Percentiles rank a stretch among this genome's conserved stretches.
phyloP scores from a whole-genome alignment of 2,329 filamentous ascomycete species.

The Laburnicola sp. region DNA sequence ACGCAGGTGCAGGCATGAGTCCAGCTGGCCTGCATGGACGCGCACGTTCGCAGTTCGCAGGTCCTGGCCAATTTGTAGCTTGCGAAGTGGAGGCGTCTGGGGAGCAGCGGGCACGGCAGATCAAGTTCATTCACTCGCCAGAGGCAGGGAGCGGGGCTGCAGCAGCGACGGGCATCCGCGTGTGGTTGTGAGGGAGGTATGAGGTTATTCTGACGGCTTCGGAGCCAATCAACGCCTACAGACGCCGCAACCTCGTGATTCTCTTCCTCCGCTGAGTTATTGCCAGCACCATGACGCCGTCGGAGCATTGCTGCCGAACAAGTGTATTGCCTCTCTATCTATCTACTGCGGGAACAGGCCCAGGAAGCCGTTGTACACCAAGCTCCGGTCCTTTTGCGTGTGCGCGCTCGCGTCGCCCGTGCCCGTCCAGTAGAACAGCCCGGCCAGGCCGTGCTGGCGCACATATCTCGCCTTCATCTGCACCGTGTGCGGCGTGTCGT shows the following conservation, averaged over 20 bases:
- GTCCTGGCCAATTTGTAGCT: constrained; percentile 11
- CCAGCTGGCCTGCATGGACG: constrained; percentile 42
- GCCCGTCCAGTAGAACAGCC: constrained; percentile 82
- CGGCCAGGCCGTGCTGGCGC: constrained; percentile 70
- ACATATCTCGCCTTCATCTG: constrained; percentile 74
- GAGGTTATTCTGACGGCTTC: constrained; percentile 17
- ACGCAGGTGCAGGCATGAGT: constrained; percentile 44
- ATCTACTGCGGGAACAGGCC: constrained; percentile 50
- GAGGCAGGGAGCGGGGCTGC: constrained; percentile 8
- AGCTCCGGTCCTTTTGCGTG: constrained; percentile 54
- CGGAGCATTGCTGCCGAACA: neutral
- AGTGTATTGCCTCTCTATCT: too few relatives aligned
- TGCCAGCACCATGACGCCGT: constrained; percentile 1
- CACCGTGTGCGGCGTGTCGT: constrained; percentile 78
- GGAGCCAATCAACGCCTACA: constrained; percentile 12
- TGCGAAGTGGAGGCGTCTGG: neutral
- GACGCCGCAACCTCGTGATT: too few relatives aligned
- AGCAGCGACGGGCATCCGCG: too few relatives aligned
- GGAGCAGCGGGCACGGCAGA: neutral
- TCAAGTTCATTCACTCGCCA: neutral
- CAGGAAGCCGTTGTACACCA: constrained; percentile 64
- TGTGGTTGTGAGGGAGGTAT: constrained; percentile 14
- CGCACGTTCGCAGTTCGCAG: constrained; percentile 31
- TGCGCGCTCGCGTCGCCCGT: constrained; percentile 63
- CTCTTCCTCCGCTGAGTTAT: constrained; percentile 3